Evolutionary conservation across 345 rosid genomes (phyloP).

Genomic region (Adansonia digitata): DNA sequence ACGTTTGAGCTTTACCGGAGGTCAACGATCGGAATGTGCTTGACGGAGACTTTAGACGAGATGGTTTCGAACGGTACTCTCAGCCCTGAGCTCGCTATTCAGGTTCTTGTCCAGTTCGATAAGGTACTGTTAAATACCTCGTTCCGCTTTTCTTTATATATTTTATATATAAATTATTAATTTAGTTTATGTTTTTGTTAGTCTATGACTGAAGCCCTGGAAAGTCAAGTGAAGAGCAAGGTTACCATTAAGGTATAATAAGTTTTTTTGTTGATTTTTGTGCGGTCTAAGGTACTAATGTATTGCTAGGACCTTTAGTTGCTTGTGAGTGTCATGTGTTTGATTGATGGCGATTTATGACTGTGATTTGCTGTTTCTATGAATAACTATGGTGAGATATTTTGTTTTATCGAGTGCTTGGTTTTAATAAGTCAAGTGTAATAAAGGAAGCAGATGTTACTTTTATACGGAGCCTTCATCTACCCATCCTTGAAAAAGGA

Average conservation of each 20-base stretch:
- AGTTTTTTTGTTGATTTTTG: background rate
- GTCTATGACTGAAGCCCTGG: constrained; percentile 98
- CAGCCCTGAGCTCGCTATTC: constrained; percentile 90
- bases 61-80: constrained; percentile 91
- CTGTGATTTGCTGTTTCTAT: background rate
- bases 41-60: constrained; percentile 93
- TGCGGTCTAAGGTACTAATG: background rate
- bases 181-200: constrained; percentile 14
- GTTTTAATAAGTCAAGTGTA: background rate
- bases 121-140: constrained; percentile 42
- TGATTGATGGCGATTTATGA: background rate
- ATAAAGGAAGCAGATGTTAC: background rate
- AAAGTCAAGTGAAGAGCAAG: constrained; percentile 87
- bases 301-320: background rate
- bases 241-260: constrained; percentile 62
- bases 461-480: background rate
- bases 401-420: background rate
- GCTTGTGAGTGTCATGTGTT: background rate
- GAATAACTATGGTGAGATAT: background rate
- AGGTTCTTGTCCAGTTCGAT: constrained; percentile 94
- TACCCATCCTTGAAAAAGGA: background rate
- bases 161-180: background rate
- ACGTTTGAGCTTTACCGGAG: constrained; percentile 95
- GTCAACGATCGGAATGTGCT: constrained; percentile 95
- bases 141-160: background rate